Conservation (phyloP, 1,284 basidiomycete species). For the Microbotryum scabiosae region DNA sequence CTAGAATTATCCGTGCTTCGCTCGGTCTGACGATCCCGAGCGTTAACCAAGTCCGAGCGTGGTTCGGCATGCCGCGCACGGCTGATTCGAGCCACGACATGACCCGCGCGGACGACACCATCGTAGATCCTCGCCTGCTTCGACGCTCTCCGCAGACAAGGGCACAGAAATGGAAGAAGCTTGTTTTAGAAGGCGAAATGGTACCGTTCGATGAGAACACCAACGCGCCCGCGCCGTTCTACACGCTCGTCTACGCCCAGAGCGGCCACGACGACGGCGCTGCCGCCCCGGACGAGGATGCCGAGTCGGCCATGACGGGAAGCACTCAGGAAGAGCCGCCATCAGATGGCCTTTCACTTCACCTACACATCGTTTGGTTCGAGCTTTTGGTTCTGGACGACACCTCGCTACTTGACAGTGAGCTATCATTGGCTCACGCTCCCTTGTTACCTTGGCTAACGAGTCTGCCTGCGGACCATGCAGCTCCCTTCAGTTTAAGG, state of each 20-base stretch:
- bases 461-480: too few relatives aligned
- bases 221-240: constrained; percentile 45
- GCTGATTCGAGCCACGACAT: background rate
- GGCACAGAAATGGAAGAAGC: background rate
- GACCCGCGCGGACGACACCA: background rate
- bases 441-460: background rate
- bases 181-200: constrained; percentile 81
- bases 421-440: background rate
- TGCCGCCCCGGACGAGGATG: background rate
- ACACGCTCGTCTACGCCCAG: constrained; percentile 28
- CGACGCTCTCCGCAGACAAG: background rate
- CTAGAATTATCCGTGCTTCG: constrained; percentile 55
- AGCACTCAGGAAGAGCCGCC: constrained; percentile 45
- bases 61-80: constrained; percentile 1
- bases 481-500: constrained; percentile 46
- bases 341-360: constrained; percentile 45
- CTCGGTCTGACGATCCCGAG: constrained; percentile 46
- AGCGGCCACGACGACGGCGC: background rate
- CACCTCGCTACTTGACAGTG: constrained; percentile 48
- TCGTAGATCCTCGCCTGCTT: constrained; percentile 8
- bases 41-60: too few relatives aligned
- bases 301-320: constrained; percentile 37
- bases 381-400: constrained; percentile 63
- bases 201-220: constrained; percentile 59
- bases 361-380: constrained; percentile 66